Evolutionary conservation across 1,139 yeast species (phyloP).

Genomic region (Debaryomyces robertsiae): DNA sequence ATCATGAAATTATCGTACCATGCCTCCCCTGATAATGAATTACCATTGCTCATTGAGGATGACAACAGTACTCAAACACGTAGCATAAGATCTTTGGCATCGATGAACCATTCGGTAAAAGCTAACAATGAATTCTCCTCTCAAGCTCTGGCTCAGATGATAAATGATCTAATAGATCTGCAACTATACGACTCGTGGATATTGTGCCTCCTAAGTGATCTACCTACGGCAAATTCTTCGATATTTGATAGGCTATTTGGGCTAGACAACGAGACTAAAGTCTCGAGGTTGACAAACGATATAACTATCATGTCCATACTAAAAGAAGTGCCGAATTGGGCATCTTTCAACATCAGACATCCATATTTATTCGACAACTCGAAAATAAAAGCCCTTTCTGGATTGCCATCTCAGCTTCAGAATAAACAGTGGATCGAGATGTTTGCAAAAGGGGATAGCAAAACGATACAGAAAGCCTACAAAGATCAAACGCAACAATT

Average conservation of each 20-base stretch:
- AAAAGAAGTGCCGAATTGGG: slow-evolving; percentile 31
- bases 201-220: slow-evolving; percentile 30
- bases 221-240: slow-evolving; percentile 11
- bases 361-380: slow-evolving; percentile 23
- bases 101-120: slow-evolving; percentile 26
- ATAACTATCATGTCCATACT: slow-evolving; percentile 14
- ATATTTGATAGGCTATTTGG: slow-evolving; percentile 22
- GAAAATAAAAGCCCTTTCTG: neutral
- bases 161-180: slow-evolving; percentile 38
- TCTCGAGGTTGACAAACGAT: slow-evolving; percentile 20
- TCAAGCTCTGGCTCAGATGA: slow-evolving; percentile 22
- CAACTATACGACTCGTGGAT: slow-evolving; percentile 46
- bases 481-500: slow-evolving; percentile 19
- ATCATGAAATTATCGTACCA: slow-evolving; percentile 38
- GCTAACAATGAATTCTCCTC: slow-evolving; percentile 18
- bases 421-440: slow-evolving; percentile 1
- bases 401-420: neutral
- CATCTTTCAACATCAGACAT: slow-evolving; percentile 27
- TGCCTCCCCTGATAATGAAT: slow-evolving; percentile 42
- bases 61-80: slow-evolving; percentile 21
- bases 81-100: slow-evolving; percentile 24
- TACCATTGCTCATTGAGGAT: slow-evolving; percentile 51
- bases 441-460: slow-evolving; percentile 4
- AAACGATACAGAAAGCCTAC: slow-evolving; percentile 17
- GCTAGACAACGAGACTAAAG: slow-evolving; percentile 18